These are phyloP conservation scores for Ophiocordyceps australis DNA, from an alignment of 2,329 filamentous ascomycete species.

Conservation along the genomic window DNA sequence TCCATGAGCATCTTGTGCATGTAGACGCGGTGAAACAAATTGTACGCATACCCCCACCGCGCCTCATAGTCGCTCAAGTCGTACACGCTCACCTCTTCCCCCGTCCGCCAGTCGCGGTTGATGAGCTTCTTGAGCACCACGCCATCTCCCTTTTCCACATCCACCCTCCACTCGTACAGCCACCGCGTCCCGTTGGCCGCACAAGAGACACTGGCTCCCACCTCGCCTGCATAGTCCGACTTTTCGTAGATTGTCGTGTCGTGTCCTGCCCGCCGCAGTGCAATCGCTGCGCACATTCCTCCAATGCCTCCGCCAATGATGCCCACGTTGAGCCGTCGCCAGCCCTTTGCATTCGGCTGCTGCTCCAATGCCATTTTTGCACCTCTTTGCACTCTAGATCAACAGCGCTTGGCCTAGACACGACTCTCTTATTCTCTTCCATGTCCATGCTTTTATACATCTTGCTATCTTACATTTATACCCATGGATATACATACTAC, in stretches of 20 bases:
- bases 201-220: constrained; percentile 48
- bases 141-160: constrained; percentile 44
- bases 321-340: constrained; percentile 24
- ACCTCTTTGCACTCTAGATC: too few species aligned
- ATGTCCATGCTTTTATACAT: too few species aligned
- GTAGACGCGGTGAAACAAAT: constrained; percentile 52
- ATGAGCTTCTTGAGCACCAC: constrained; percentile 49
- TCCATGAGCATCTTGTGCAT: constrained; percentile 53
- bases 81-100: constrained; percentile 45
- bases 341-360: too few species aligned
- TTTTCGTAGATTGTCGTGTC: constrained; percentile 44
- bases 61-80: constrained; percentile 45
- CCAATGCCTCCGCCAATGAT: constrained; percentile 29
- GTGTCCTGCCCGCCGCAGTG: constrained; percentile 27
- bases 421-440: too few species aligned
- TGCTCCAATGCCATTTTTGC: too few species aligned
- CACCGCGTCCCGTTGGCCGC: constrained; percentile 53
- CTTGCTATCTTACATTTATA: too few species aligned
- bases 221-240: constrained; percentile 47
- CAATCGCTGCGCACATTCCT: constrained; percentile 25
- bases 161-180: constrained; percentile 50
- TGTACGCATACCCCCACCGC: constrained; percentile 45
- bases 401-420: too few species aligned
- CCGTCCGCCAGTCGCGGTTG: constrained; percentile 52
- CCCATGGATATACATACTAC: too few species aligned